Evolutionary conservation across 108 stramenopile species (phyloP).

Genomic region (Discostella pseudostelligera): DNA sequence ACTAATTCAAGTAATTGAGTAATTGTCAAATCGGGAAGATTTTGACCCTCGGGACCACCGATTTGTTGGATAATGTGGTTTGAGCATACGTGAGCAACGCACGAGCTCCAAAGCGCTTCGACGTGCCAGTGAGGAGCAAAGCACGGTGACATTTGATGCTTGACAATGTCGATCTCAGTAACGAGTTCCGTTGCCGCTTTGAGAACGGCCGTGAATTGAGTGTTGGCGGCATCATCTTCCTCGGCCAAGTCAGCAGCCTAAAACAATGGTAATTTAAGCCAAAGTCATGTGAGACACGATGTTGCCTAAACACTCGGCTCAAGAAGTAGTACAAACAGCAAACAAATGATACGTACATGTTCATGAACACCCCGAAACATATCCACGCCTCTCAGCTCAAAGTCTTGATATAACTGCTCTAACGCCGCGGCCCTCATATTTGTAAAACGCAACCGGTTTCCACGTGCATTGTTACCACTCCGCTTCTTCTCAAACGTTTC

Average conservation of each 20-base stretch:
- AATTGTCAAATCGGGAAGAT: constrained; percentile 73
- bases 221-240: constrained; percentile 62
- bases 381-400: constrained; percentile 73
- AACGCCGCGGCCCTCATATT: constrained; percentile 86
- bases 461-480: constrained; percentile 34
- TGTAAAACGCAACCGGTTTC: constrained; percentile 67
- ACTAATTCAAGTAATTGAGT: constrained; percentile 87
- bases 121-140: constrained; percentile 84
- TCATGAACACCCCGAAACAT: constrained; percentile 75
- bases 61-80: constrained; percentile 88
- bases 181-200: constrained; percentile 79
- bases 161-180: constrained; percentile 79
- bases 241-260: constrained; percentile 60
- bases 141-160: constrained; percentile 85
- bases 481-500: constrained; percentile 69
- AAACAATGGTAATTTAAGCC: no score
- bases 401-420: constrained; percentile 82
- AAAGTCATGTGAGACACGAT: not conserved
- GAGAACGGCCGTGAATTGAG: constrained; percentile 77
- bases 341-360: constrained; percentile 22
- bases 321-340: no score
- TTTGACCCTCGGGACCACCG: constrained; percentile 81
- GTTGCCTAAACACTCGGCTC: no score
- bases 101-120: constrained; percentile 82
- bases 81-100: constrained; percentile 82